Conservation (phyloP, 129 eudicot species). For the Artemisia annua region DNA sequence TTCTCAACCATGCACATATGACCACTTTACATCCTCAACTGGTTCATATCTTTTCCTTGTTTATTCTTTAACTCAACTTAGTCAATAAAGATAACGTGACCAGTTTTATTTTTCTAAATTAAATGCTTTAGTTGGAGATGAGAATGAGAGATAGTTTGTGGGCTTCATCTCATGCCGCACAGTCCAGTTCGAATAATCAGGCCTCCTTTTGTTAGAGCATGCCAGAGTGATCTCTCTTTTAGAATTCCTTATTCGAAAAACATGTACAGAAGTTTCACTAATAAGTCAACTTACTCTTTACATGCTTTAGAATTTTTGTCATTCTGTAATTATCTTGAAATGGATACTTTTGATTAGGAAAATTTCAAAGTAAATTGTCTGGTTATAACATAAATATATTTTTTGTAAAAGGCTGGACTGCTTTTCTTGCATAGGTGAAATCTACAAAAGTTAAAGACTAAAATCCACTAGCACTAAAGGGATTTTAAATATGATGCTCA, state of each 20-base stretch:
- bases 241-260: constrained; percentile 33
- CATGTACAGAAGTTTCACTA: constrained; percentile 28
- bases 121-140: constrained; percentile 17
- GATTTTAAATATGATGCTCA: constrained; percentile 39
- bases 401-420: constrained; percentile 30
- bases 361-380: constrained; percentile 10
- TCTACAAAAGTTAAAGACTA: constrained; percentile 39
- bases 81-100: constrained; percentile 38
- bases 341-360: constrained; percentile 26
- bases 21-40: constrained; percentile 28
- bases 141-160: constrained; percentile 26
- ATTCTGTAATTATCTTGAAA: constrained; percentile 30
- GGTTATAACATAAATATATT: constrained; percentile 30
- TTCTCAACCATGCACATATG: constrained; percentile 29
- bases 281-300: constrained; percentile 35
- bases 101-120: constrained; percentile 6
- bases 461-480: constrained; percentile 44
- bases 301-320: constrained; percentile 13
- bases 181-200: background rate
- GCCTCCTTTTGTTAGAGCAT: constrained; percentile 30
- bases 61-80: constrained; percentile 28
- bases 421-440: constrained; percentile 42
- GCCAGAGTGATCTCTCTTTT: constrained; percentile 21
- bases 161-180: constrained; percentile 22
- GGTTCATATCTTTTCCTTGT: constrained; percentile 24